Evolutionary conservation across 2,329 filamentous ascomycete species (phyloP).

Genomic region (Fusarium domesticum): DNA sequence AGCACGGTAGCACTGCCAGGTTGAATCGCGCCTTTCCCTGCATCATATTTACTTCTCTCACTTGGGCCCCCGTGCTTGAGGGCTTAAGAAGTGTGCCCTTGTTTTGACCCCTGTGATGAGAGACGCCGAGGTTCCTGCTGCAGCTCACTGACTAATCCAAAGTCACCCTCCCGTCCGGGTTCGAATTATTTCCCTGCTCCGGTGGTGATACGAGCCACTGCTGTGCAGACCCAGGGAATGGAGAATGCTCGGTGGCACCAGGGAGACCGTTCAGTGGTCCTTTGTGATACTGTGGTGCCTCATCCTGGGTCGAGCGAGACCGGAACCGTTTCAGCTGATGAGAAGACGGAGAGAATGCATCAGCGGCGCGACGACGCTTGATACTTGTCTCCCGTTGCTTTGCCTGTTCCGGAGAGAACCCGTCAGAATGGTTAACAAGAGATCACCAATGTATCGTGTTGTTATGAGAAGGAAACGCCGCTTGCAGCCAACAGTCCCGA

Average conservation of each 20-base stretch:
- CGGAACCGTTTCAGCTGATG: not conserved
- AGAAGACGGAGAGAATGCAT: not conserved
- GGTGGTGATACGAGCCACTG: not conserved
- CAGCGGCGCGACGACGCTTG: not conserved
- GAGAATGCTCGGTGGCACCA: not conserved
- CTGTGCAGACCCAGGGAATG: not conserved
- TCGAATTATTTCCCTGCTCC: not conserved
- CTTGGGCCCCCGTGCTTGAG: too few relatives aligned
- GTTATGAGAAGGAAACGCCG: not conserved
- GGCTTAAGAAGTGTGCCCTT: not conserved
- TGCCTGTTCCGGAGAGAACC: not conserved
- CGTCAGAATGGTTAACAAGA: not conserved
- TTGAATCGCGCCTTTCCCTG: too few relatives aligned
- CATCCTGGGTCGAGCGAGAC: not conserved
- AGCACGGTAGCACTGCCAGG: too few relatives aligned
- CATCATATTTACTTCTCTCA: too few relatives aligned
- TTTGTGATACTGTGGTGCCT: not conserved
- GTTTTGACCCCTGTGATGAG: not conserved
- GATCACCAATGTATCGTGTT: not conserved
- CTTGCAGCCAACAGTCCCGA: not conserved
- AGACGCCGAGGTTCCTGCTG: not conserved
- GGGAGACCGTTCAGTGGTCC: not conserved
- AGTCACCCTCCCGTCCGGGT: not conserved
- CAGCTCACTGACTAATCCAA: not conserved
- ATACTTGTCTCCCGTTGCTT: not conserved